Conservation (phyloP, 352 stramenopile species). For the Phytophthora ohioensis region DNA sequence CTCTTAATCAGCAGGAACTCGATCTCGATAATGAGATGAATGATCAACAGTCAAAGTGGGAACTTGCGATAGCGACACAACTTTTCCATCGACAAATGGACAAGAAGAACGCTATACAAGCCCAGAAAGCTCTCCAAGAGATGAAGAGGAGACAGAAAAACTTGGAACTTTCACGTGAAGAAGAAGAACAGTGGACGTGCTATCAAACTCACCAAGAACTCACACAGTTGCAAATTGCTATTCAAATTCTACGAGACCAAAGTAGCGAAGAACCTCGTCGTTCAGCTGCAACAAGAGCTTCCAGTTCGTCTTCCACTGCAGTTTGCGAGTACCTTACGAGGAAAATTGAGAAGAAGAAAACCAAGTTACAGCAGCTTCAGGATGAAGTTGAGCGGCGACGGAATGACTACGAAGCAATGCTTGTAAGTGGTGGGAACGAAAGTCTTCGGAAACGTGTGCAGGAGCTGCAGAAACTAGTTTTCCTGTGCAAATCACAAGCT, state of each 20-base stretch:
- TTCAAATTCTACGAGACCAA: constrained; percentile 49
- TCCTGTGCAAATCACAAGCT: constrained; percentile 65
- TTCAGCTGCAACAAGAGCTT: constrained; percentile 20
- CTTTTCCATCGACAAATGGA: constrained; percentile 61
- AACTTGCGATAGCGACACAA: constrained; percentile 57
- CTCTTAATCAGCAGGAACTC: constrained; percentile 39
- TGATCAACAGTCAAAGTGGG: constrained; percentile 46
- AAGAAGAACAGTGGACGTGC: constrained; percentile 66
- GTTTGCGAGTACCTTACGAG: constrained; percentile 56
- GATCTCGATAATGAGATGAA: constrained; percentile 46
- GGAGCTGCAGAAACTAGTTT: constrained; percentile 76
- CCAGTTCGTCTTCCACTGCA: constrained; percentile 32
- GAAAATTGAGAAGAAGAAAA: constrained; percentile 59
- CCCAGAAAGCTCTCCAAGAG: constrained; percentile 32
- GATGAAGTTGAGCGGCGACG: constrained; percentile 37
- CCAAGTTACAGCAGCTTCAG: constrained; percentile 52
- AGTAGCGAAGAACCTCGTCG: constrained; percentile 14
- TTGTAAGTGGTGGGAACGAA: constrained; percentile 57
- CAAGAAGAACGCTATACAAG: constrained; percentile 29
- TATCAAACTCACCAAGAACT: constrained; percentile 69
- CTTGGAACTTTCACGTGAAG: constrained; percentile 57
- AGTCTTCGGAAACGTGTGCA: constrained; percentile 58
- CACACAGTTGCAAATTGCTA: constrained; percentile 60
- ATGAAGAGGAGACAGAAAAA: constrained; percentile 51
- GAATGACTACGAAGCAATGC: constrained; percentile 51